phyloP scores from a whole-genome alignment of 2,329 filamentous ascomycete species.

The Lachnellula arida region DNA sequence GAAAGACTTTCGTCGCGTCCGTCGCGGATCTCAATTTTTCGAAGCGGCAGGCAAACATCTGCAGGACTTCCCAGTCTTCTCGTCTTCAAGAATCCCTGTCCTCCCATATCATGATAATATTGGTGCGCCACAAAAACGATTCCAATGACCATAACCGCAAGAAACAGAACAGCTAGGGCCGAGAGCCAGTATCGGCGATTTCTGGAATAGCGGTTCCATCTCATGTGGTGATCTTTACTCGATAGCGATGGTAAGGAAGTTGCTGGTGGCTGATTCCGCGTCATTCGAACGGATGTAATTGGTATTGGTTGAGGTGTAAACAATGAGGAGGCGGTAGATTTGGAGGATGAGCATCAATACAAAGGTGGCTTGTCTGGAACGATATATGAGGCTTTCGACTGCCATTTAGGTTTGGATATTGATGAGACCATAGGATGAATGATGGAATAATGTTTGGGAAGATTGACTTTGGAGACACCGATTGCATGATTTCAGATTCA shows the following conservation, averaged over 20 bases:
- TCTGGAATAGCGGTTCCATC: neutral
- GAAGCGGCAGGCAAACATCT: conserved; percentile 21
- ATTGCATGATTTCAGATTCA: neutral
- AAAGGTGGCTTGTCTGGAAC: conserved; percentile 11
- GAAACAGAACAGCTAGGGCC: neutral
- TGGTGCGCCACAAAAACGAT: conserved; percentile 23
- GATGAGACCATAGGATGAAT: neutral
- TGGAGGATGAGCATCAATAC: conserved; percentile 13
- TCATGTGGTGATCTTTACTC: neutral
- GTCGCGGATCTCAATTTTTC: conserved; percentile 9
- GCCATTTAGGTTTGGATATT: conserved; percentile 15
- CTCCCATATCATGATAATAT: conserved; percentile 24
- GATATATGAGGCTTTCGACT: conserved; percentile 11
- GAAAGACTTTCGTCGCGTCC: neutral
- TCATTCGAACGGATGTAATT: conserved; percentile 13
- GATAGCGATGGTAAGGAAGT: conserved; percentile 15
- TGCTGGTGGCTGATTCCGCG: neutral
- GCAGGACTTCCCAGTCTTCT: conserved; percentile 1
- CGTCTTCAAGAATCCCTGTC: conserved; percentile 23
- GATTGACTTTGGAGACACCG: neutral
- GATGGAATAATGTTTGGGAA: neutral
- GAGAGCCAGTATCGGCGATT: neutral
- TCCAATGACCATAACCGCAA: conserved; percentile 11
- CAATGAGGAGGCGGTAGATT: conserved; percentile 5
- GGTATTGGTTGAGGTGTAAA: conserved; percentile 1